Base-by-base conservation (phyloP, 139 green algal genomes). In the Micromonas commoda region DNA sequence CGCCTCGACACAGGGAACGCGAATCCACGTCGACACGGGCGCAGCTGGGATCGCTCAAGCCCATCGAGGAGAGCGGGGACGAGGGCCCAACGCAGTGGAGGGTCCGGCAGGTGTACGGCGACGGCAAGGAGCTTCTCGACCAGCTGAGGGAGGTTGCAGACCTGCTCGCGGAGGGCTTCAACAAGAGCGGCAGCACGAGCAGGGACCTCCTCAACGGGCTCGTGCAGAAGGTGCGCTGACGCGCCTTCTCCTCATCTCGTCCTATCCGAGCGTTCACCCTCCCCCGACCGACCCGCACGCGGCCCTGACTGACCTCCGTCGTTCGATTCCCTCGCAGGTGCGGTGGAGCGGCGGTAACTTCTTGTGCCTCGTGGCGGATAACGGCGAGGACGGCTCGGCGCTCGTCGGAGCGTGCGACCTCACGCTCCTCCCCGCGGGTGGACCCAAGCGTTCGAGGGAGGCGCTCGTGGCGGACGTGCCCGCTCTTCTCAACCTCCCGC, bases 41-140 rank as follows among this genome's bases (percentile, higher is more conserved):
- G n/a, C n/a, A n/a, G n/a, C n/a, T n/a, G n/a, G n/a, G n/a, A n/a
- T n/a, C n/a, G n/a, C n/a, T n/a, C n/a, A n/a, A n/a, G n/a, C n/a
- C n/a, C n/a, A n/a, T n/a, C n/a, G n/a, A n/a, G n/a, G n/a, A n/a
- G n/a, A n/a, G n/a, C n/a, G n/a, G n/a, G 64, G 64, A 71, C 26
- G 64, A 35, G 26, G 64, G 45, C 33, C 23, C 32, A 38, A 33
- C 64, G 64, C 45, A 26, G 64, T 71, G 64, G 26, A 13, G 32
- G n/a, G 64, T 71, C 28, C 32, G 26, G n/a, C 64, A 71, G 45
- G 64, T 71, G 28, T 51, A 32, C 64, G 64, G 64, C 64, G 64
- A 71, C 33, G 64, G 64, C n/a, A 33, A 71, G 26, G 64, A 26
- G 64, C 33, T 71, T 13, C 64, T 71, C n/a, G 33, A 32, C 26